A percentile compares a stretch with the other conserved stretches of the same genome.
Evolutionary conservation across 2,329 filamentous ascomycete species (phyloP).

Genomic region (Pseudogymnoascus verrucosus): DNA sequence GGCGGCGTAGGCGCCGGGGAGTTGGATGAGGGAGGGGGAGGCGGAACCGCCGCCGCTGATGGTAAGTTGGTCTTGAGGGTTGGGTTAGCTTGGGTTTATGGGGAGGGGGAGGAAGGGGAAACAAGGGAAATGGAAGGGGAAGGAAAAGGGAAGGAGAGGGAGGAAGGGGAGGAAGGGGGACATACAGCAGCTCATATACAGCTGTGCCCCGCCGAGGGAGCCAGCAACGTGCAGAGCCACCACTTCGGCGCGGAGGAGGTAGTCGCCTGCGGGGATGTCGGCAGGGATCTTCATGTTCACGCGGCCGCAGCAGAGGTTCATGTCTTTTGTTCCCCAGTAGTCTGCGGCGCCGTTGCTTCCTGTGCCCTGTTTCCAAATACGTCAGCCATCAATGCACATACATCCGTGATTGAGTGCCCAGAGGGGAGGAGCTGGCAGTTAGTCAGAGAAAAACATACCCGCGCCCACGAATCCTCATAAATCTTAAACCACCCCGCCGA

Average conservation of each 20-base stretch:
- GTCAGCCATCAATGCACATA: not conserved
- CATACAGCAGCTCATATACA: too few species aligned
- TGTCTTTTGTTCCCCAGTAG: not conserved
- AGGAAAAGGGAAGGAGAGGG: not conserved
- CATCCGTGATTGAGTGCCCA: not conserved
- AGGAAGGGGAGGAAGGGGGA: not conserved
- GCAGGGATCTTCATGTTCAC: constrained; percentile 41
- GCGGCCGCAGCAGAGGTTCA: constrained; percentile 36
- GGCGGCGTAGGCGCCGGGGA: constrained; percentile 38
- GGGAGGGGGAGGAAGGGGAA: not conserved
- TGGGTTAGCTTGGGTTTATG: constrained; percentile 19
- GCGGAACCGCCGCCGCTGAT: constrained; percentile 31
- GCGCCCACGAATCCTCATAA: constrained; percentile 37
- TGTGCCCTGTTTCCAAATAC: not conserved
- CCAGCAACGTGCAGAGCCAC: too few species aligned
- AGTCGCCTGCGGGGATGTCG: constrained; percentile 40
- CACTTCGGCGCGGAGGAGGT: too few species aligned
- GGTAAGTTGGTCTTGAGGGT: constrained; percentile 36
- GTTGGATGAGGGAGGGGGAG: constrained; percentile 25
- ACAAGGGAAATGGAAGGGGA: too few species aligned
- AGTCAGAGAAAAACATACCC: not conserved
- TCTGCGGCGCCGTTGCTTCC: not conserved
- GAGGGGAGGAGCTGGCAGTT: too few species aligned
- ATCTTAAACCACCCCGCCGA: constrained; percentile 45
- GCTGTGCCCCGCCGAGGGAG: too few species aligned